A percentile compares a stretch with the other conserved stretches of the same genome.
Conservation (phyloP, 805 yeast species). For the Schwanniomyces polymorphus region DNA sequence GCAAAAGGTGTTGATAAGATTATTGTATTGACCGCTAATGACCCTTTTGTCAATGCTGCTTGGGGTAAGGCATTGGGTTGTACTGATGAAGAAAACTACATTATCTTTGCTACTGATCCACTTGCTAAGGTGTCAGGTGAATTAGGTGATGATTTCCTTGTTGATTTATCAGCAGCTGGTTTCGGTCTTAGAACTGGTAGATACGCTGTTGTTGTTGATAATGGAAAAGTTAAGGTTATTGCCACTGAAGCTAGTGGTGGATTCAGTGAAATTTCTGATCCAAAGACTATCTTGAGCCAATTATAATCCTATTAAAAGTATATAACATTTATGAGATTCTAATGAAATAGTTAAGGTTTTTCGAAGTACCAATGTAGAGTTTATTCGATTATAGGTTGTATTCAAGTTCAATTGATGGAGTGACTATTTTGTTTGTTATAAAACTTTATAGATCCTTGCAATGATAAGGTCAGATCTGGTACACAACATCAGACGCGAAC, state of each 20-base stretch:
- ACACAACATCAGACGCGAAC: not conserved
- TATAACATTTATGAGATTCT: not conserved
- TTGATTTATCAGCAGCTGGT: conserved; percentile 54
- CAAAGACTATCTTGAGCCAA: conserved; percentile 19
- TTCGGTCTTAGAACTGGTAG: conserved; percentile 64
- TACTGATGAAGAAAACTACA: conserved; percentile 28
- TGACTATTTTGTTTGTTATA: not conserved
- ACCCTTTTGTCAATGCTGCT: conserved; percentile 69
- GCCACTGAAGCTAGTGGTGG: conserved; percentile 26
- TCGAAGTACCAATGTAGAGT: not conserved
- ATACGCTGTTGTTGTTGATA: conserved; percentile 68
- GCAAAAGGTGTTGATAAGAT: conserved; percentile 63
- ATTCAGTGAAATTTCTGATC: conserved; percentile 22
- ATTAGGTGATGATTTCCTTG: conserved; percentile 51
- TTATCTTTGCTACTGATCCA: conserved; percentile 68
- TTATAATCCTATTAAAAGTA: not conserved
- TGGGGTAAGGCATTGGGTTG: conserved; percentile 60
- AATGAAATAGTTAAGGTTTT: not conserved
- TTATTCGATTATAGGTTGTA: not conserved
- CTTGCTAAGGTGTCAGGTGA: conserved; percentile 56
- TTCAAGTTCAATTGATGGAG: not conserved
- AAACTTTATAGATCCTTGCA: not conserved
- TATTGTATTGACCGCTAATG: conserved; percentile 65
- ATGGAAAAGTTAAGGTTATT: conserved; percentile 38
- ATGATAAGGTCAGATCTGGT: too few relatives aligned